These are phyloP conservation scores for Mrakia frigida DNA, from an alignment of 768 basidiomycete species.

Conservation along the genomic window DNA sequence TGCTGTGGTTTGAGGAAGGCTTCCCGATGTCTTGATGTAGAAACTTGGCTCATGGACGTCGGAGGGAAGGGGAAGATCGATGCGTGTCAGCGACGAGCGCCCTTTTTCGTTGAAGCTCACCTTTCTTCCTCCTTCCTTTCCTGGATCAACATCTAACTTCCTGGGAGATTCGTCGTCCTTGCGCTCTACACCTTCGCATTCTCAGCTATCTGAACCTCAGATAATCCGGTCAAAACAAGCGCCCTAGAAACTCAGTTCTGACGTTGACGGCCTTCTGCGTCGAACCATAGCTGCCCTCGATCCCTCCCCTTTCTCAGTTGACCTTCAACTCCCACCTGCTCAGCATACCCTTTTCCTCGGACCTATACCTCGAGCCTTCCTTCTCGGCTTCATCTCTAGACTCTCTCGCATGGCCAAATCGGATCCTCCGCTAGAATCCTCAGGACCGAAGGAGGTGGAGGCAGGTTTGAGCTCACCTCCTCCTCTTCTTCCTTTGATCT, in stretches of 20 bases:
- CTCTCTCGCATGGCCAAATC: neutral
- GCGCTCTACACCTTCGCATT: no score
- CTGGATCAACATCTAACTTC: no score
- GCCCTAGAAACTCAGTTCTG: no score
- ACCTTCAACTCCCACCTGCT: neutral
- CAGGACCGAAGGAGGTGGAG: neutral
- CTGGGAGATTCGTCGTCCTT: no score
- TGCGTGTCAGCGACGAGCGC: neutral
- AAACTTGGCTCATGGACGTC: neutral
- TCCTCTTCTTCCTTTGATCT: neutral
- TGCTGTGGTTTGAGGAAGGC: neutral
- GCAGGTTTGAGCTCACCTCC: neutral
- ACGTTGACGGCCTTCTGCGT: no score
- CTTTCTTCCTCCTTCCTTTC: neutral
- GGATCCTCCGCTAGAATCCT: neutral
- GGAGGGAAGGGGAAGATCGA: neutral
- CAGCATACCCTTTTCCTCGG: neutral
- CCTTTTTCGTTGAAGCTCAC: neutral
- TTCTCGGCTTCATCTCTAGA: neutral
- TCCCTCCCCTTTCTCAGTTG: no score
- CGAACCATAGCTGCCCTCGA: no score
- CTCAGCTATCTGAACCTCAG: no score
- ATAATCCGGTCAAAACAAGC: no score
- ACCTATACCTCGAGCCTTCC: neutral
- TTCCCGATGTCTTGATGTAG: neutral